A percentile compares a stretch with the other conserved stretches of the same genome.
Evolutionary conservation across 2,329 filamentous ascomycete species (phyloP).

Genomic region (Blumeria graminis): DNA sequence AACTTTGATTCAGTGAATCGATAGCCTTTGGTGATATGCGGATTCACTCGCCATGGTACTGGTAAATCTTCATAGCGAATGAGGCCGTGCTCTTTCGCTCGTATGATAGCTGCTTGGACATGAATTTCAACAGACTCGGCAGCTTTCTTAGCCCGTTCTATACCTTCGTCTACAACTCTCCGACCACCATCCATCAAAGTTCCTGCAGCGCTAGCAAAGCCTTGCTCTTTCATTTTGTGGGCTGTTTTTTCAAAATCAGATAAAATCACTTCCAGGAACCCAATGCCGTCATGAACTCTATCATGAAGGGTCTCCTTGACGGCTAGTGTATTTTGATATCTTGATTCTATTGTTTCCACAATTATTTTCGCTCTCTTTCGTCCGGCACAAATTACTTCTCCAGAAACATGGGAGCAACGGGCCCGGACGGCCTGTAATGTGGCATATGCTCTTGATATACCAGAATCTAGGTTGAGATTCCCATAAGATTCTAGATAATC

Average conservation of each 20-base stretch:
- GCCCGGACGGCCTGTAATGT: constrained; percentile 71
- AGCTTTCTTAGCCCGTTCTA: constrained; percentile 62
- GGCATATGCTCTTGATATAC: constrained; percentile 61
- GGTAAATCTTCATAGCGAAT: constrained; percentile 80
- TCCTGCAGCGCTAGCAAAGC: constrained; percentile 47
- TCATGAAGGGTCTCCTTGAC: constrained; percentile 75
- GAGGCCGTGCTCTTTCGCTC: constrained; percentile 57
- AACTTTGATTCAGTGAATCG: constrained; percentile 82
- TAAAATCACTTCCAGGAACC: constrained; percentile 65
- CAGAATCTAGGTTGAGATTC: constrained; percentile 59
- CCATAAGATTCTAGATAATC: constrained; percentile 77
- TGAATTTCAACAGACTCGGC: constrained; percentile 64
- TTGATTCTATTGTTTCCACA: constrained; percentile 72
- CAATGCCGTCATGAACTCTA: constrained; percentile 71
- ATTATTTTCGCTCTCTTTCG: constrained; percentile 64
- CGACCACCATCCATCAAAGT: constrained; percentile 55
- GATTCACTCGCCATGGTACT: constrained; percentile 80
- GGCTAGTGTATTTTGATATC: constrained; percentile 67
- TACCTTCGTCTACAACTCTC: constrained; percentile 56
- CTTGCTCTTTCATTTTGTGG: constrained; percentile 54
- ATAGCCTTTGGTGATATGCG: constrained; percentile 76
- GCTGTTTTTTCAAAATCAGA: constrained; percentile 66
- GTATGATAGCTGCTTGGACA: constrained; percentile 51
- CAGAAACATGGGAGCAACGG: constrained; percentile 72
- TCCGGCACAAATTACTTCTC: constrained; percentile 71